phyloP scores from a whole-genome alignment of 2,329 filamentous ascomycete species.

The Diaporthe sp. region DNA sequence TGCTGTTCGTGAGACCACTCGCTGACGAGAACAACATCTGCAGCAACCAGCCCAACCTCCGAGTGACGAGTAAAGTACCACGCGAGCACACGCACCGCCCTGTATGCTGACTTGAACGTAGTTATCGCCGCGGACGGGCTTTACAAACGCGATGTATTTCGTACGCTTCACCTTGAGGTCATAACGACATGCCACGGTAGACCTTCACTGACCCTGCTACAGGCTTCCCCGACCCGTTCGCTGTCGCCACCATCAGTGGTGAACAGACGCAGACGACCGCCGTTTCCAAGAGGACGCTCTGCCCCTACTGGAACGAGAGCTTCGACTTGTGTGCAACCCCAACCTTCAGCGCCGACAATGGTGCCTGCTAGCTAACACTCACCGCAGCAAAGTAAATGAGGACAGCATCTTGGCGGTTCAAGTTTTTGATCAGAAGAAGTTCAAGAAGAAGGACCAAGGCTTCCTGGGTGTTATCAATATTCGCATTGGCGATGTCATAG shows the following conservation, averaged over 20 bases:
- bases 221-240: conserved; percentile 98
- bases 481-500: conserved; percentile 92
- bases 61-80: conserved; percentile 84
- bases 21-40: conserved; percentile 18
- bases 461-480: conserved; percentile 99
- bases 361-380: conserved; percentile 32
- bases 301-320: conserved; percentile 99
- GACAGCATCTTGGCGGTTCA: conserved; percentile 97
- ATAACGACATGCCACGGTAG: conserved; percentile 20
- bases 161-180: conserved; percentile 66
- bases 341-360: not conserved
- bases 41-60: conserved; percentile 82
- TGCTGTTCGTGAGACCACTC: conserved; percentile 3
- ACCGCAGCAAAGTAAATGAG: conserved; percentile 83
- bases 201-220: conserved; percentile 43
- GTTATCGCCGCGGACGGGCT: conserved; percentile 98
- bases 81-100: conserved; percentile 39
- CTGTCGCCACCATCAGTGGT: conserved; percentile 95
- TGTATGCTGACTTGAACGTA: conserved; percentile 58
- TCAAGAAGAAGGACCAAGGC: conserved; percentile 99
- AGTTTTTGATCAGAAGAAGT: conserved; percentile 99
- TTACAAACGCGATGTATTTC: conserved; percentile 99
- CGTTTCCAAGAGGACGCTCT: conserved; percentile 96
- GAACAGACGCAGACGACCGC: conserved; percentile 99
- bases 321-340: conserved; percentile 86